Evolutionary conservation across 1,284 basidiomycete species (phyloP), one percentile per base, ranked within the genome.

Genomic region (Ustilago lituana): DNA sequence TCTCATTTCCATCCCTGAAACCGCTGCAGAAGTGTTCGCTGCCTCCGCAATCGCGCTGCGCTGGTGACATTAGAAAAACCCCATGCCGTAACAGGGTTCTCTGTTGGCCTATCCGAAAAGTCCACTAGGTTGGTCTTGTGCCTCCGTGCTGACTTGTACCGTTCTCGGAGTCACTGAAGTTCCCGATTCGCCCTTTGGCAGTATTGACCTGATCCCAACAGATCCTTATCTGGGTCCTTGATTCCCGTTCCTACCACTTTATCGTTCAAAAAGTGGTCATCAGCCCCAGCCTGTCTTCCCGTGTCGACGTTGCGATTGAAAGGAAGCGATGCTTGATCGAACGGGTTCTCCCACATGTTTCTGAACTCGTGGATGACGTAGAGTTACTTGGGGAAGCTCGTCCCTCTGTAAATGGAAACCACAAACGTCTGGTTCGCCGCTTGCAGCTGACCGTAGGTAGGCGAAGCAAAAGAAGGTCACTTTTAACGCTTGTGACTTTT

Each of bases 311-410:
- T 86, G 84, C 94, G 97, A 74, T 91, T 87, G 81, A 94, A 97
- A 0, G 86, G 85, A 0, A 88, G 85, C 73, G 89, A 87, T 4
- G 88, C 88, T 11, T 94, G 89, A 76, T 93, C 88, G 80, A 86
- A 94, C 3, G 89, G 88, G 35, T 91, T 91, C 84, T 97, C 93
- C 91, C 92, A 96, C 46, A 96, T 85, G 82, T 94, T 94, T 10
- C 87, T 87, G 81, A 96, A 96, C 83, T 97, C 93, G 79, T 93
- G 92, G 52, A 96, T 89, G 57, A 97, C 86, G 82, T 93, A 95
- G 0, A 91, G 89, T 3, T 91, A 89, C 7, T 84, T 83, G 5
- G 84, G 84, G 58, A 87, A 86, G 82, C 94, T 87, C 1, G 93
- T 92, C 22, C 85, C 84, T 68, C 89, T 87, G 76, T 93, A 90